A percentile compares a stretch with the other conserved stretches of the same genome.
These are phyloP conservation scores for Musa troglodytarum DNA, from an alignment of 176 grass and related monocot genomes.

Conservation along the genomic window DNA sequence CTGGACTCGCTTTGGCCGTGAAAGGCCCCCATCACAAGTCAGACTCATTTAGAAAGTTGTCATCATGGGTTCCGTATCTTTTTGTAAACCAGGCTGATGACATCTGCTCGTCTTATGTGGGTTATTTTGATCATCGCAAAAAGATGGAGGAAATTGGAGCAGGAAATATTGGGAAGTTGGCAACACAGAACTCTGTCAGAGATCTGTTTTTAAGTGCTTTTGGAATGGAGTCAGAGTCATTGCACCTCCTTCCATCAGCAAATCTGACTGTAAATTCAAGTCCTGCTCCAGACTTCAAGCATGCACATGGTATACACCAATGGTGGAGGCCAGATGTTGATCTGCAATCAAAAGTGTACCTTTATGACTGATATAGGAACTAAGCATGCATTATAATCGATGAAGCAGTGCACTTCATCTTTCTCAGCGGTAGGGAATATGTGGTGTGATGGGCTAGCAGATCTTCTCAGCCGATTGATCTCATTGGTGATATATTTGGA, in stretches of 20 bases:
- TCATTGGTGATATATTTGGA: no score
- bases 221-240: slow-evolving; percentile 34
- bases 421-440: no score
- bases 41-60: slow-evolving; percentile 40
- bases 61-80: slow-evolving; percentile 49
- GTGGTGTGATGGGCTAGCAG: no score
- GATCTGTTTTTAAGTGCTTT: slow-evolving; percentile 53
- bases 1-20: slow-evolving; percentile 28
- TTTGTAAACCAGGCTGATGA: slow-evolving; percentile 61
- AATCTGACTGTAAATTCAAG: slow-evolving; percentile 48
- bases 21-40: slow-evolving; percentile 2
- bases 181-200: slow-evolving; percentile 56
- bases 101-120: slow-evolving; percentile 57
- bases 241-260: slow-evolving; percentile 64
- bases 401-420: neutral
- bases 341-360: slow-evolving; percentile 32
- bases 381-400: neutral
- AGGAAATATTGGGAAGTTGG: slow-evolving; percentile 43
- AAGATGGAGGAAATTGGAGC: slow-evolving; percentile 71
- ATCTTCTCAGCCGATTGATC: no score
- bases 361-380: neutral
- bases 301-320: slow-evolving; percentile 73
- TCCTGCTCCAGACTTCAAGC: slow-evolving; percentile 43
- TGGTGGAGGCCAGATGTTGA: slow-evolving; percentile 50
- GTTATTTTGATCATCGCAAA: slow-evolving; percentile 62